Evolutionary conservation across 306 rosid genomes (phyloP).

Genomic region (Trifolium fragiferum): DNA sequence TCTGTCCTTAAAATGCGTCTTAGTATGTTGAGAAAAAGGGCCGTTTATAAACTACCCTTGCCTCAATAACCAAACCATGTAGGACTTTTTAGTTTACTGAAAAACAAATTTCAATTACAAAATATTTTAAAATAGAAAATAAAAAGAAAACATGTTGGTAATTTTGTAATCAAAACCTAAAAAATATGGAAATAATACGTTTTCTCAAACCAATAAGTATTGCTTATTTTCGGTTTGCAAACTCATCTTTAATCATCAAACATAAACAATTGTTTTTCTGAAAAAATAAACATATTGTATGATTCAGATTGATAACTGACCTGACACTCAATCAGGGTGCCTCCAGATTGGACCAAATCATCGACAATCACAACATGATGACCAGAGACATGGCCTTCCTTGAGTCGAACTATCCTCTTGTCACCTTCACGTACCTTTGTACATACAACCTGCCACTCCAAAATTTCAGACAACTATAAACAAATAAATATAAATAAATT

Average conservation of each 20-base stretch:
- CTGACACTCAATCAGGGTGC: slow-evolving; percentile 96
- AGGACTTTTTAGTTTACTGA: too few relatives aligned
- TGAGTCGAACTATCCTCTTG: slow-evolving; percentile 90
- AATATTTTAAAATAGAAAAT: too few relatives aligned
- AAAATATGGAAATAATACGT: background rate
- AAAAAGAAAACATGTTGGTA: background rate
- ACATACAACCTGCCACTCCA: slow-evolving; percentile 76
- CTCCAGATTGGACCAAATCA: slow-evolving; percentile 98
- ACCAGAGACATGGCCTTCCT: slow-evolving; percentile 90
- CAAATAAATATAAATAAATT: background rate
- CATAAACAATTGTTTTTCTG: background rate
- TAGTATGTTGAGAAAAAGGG: too few relatives aligned
- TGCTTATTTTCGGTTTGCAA: background rate
- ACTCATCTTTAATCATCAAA: slow-evolving; percentile 20
- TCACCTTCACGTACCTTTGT: slow-evolving; percentile 94
- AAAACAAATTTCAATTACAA: too few relatives aligned
- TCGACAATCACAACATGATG: slow-evolving; percentile 92
- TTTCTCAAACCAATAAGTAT: background rate
- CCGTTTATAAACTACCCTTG: too few relatives aligned
- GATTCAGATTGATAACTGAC: slow-evolving; percentile 44
- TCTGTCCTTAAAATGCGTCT: too few relatives aligned
- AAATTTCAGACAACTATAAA: slow-evolving; percentile 34
- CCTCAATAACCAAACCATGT: too few relatives aligned
- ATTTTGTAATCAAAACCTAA: background rate
- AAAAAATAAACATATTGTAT: slow-evolving; percentile 1